Percentiles rank a stretch among this genome's conserved stretches.
phyloP scores from a whole-genome alignment of 768 basidiomycete species.

The Naganishia antarctica region DNA sequence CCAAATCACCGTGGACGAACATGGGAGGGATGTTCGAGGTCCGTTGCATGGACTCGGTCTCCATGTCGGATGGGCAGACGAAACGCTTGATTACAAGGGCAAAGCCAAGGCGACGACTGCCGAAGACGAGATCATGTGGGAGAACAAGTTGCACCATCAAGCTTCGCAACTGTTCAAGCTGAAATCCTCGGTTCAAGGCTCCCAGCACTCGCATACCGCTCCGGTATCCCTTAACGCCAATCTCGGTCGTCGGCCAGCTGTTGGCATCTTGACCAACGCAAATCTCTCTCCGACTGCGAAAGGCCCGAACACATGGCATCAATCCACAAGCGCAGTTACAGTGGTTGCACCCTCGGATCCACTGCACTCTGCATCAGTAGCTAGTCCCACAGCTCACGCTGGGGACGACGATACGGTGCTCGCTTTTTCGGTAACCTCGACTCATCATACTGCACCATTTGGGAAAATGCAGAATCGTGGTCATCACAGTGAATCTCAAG shows the following conservation, averaged over 20 bases:
- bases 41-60: conserved; percentile 22
- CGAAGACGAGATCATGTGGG: conserved; percentile 13
- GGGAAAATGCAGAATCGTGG: neutral
- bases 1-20: neutral
- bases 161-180: conserved; percentile 15
- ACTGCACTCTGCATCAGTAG: neutral
- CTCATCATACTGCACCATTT: neutral
- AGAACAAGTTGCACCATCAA: conserved; percentile 1
- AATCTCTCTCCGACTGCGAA: neutral
- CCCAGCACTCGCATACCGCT: neutral
- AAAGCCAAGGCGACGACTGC: conserved; percentile 18
- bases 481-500: neutral
- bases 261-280: conserved; percentile 16
- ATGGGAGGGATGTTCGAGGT: conserved; percentile 9
- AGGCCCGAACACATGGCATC: neutral
- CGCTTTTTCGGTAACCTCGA: neutral
- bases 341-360: neutral
- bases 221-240: neutral
- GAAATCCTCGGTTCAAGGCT: neutral
- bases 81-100: conserved; percentile 19
- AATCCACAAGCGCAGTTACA: neutral
- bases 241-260: conserved; percentile 20
- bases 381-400: neutral
- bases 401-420: conserved; percentile 3
- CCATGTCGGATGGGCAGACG: conserved; percentile 15